These are phyloP conservation scores for Metschnikowia koreensis DNA, from an alignment of 805 yeast genomes.

Conservation along the genomic window DNA sequence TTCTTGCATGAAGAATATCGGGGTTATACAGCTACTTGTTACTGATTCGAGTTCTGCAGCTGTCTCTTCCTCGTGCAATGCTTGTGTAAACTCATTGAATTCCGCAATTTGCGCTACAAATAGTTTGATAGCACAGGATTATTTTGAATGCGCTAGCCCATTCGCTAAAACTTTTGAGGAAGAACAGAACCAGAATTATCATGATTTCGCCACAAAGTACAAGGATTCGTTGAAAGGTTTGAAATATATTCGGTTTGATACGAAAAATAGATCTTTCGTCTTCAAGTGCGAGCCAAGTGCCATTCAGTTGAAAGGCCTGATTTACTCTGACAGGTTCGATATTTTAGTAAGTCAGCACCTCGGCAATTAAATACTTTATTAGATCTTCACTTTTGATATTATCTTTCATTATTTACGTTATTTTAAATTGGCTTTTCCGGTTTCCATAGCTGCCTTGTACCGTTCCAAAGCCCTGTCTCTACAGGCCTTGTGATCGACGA, in stretches of 20 bases:
- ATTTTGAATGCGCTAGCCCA: conserved; percentile 14
- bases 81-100: conserved; percentile 6
- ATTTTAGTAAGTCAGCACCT: not conserved
- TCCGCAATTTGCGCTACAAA: conserved; percentile 10
- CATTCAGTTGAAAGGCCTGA: conserved; percentile 4
- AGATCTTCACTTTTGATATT: not conserved
- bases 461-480: conserved; percentile 44
- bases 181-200: conserved; percentile 12
- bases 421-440: conserved; percentile 13
- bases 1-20: not conserved
- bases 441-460: conserved; percentile 34
- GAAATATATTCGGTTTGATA: conserved; percentile 13
- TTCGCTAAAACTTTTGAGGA: conserved; percentile 7
- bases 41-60: conserved; percentile 8
- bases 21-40: conserved; percentile 13
- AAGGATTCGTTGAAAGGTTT: not conserved
- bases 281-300: conserved; percentile 6
- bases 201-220: conserved; percentile 3
- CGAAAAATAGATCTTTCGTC: conserved; percentile 11
- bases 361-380: not conserved
- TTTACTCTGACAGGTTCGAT: conserved; percentile 9
- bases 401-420: not conserved
- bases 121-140: conserved; percentile 16
- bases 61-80: conserved; percentile 8
- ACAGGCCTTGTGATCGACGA: conserved; percentile 41